Evolutionary conservation across 352 stramenopile species (phyloP).

Genomic region (Phytophthora hibernalis): DNA sequence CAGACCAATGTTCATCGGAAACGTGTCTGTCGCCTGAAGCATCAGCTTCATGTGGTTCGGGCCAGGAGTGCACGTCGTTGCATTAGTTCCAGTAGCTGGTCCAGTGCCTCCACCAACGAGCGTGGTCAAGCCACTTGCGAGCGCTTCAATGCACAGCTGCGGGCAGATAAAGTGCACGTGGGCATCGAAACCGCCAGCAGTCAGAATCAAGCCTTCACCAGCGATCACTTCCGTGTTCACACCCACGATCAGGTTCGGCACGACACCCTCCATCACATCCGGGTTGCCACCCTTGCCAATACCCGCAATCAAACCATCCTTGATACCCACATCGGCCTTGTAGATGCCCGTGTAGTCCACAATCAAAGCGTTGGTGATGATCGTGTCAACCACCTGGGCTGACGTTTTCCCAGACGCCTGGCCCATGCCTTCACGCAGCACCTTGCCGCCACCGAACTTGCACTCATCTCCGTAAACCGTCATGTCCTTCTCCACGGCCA

Average conservation of each 20-base stretch:
- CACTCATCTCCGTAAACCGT: conserved; percentile 83
- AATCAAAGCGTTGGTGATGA: conserved; percentile 98
- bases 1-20: conserved; percentile 97
- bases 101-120: conserved; percentile 92
- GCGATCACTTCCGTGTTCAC: conserved; percentile 97
- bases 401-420: conserved; percentile 59
- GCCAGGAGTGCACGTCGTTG: conserved; percentile 97
- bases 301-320: conserved; percentile 92
- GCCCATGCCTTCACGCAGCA: conserved; percentile 85
- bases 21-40: conserved; percentile 93
- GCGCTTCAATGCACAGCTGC: conserved; percentile 92
- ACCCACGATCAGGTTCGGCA: conserved; percentile 88
- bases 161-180: conserved; percentile 99
- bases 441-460: conserved; percentile 98
- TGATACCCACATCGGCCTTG: conserved; percentile 97
- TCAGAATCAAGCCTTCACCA: conserved; percentile 96
- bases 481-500: conserved; percentile 92
- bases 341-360: conserved; percentile 95
- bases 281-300: conserved; percentile 98
- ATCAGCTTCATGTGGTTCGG: conserved; percentile 96
- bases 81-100: conserved; percentile 93
- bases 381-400: conserved; percentile 89
- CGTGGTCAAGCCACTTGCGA: conserved; percentile 94
- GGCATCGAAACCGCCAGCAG: conserved; percentile 95
- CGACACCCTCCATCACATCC: conserved; percentile 95